phyloP scores from a whole-genome alignment of 306 rosid genomes.

The Lathyrus oleraceus region DNA sequence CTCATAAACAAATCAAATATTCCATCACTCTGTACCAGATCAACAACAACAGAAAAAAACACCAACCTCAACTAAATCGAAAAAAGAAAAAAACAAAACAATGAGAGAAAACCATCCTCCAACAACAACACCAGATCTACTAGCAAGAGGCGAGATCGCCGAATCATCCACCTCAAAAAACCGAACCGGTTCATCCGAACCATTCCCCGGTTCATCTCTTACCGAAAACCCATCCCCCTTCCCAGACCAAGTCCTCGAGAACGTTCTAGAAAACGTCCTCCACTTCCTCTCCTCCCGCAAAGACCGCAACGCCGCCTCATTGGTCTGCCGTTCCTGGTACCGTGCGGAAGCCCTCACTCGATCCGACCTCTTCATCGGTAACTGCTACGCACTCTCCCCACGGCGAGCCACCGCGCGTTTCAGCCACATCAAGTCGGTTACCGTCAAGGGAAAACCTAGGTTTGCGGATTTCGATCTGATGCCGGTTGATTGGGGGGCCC shows the following conservation, averaged over 20 bases:
- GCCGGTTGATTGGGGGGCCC: conserved; percentile 82
- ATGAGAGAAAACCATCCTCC: conserved; percentile 53
- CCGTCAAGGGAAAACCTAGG: conserved; percentile 82
- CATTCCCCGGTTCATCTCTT: conserved; percentile 32
- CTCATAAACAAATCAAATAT: conserved; percentile 30
- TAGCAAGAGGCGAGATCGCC: conserved; percentile 42
- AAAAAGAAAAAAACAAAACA: background rate
- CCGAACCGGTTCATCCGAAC: conserved; percentile 47
- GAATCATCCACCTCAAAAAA: conserved; percentile 50
- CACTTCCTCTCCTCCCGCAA: conserved; percentile 73
- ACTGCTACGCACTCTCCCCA: conserved; percentile 83
- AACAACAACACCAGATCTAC: conserved; percentile 64
- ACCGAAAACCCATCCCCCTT: conserved; percentile 43
- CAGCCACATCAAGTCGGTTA: conserved; percentile 52
- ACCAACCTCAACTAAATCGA: background rate
- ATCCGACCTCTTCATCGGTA: conserved; percentile 89
- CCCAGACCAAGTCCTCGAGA: conserved; percentile 82
- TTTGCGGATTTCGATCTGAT: conserved; percentile 88
- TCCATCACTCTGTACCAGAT: conserved; percentile 34
- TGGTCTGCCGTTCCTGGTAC: conserved; percentile 91
- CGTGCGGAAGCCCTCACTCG: conserved; percentile 89
- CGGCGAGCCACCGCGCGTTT: conserved; percentile 62
- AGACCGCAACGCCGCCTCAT: conserved; percentile 95
- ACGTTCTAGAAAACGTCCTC: conserved; percentile 92
- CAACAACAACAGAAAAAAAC: conserved; percentile 15